These are phyloP conservation scores for Botryotinia convoluta DNA, from an alignment of 2,329 filamentous ascomycete species.

Conservation along the genomic window DNA sequence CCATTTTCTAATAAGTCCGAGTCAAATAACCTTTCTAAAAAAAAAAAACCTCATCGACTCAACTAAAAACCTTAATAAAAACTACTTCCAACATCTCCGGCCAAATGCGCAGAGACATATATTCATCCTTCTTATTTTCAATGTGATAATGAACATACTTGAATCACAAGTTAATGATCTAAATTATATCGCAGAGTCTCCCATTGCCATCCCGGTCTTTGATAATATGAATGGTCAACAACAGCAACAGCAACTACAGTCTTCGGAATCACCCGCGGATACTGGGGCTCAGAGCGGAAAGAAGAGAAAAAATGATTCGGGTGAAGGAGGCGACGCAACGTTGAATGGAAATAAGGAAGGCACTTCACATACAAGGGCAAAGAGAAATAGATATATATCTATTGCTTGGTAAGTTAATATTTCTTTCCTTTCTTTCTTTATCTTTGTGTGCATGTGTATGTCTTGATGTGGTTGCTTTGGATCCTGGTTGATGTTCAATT, in stretches of 20 bases:
- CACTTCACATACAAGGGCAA: conserved; percentile 36
- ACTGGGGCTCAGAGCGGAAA: conserved; percentile 33
- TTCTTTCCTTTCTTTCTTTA: not conserved
- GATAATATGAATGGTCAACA: conserved; percentile 33
- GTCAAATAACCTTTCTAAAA: not conserved
- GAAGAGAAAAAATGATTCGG: conserved; percentile 36
- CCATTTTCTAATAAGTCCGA: not conserved
- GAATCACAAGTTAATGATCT: conserved; percentile 38
- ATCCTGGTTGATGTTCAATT: not conserved
- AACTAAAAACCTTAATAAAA: not conserved
- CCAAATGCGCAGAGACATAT: not conserved
- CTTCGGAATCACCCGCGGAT: conserved; percentile 37
- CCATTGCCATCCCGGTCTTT: conserved; percentile 27
- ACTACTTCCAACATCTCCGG: not conserved
- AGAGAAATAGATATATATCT: conserved; percentile 40
- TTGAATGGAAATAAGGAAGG: conserved; percentile 17
- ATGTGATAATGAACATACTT: conserved; percentile 39
- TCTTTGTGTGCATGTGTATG: not conserved
- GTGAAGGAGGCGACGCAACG: conserved; percentile 22
- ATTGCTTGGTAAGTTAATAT: conserved; percentile 38
- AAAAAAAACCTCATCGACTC: not conserved
- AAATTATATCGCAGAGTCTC: conserved; percentile 36
- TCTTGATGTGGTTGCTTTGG: not conserved
- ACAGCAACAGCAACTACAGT: conserved; percentile 13
- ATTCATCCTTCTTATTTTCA: not conserved